These are phyloP conservation scores for Cetraspora pellucida DNA, from an alignment of 192 early-diverging fungal genomes.

Conservation along the genomic window DNA sequence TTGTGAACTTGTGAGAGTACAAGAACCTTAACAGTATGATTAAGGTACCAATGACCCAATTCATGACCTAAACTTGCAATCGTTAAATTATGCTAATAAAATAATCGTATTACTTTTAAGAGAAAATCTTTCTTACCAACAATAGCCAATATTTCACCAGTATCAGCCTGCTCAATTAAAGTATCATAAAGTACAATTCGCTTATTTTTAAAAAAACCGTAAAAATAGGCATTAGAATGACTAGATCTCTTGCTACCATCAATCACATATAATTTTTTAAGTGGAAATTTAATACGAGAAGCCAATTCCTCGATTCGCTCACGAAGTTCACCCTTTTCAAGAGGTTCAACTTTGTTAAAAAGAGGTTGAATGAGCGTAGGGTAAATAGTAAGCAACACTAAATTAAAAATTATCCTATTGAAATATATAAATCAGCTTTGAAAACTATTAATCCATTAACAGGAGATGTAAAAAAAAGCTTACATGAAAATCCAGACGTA, in stretches of 20 bases:
- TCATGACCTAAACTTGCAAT: constrained; percentile 72
- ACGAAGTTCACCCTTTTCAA: constrained; percentile 81
- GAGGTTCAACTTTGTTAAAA: constrained; percentile 93
- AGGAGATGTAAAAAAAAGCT: constrained; percentile 20
- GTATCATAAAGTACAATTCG: constrained; percentile 96
- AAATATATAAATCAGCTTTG: not conserved
- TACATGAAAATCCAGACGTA: constrained; percentile 93
- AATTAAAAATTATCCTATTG: constrained; percentile 64
- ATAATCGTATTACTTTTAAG: not conserved
- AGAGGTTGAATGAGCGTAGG: constrained; percentile 97
- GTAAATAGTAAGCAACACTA: constrained; percentile 78
- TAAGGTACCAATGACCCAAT: constrained; percentile 92
- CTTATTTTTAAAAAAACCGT: constrained; percentile 95
- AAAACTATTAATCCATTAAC: not conserved
- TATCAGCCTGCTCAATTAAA: constrained; percentile 77
- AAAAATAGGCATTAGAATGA: constrained; percentile 97
- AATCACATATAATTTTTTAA: constrained; percentile 94
- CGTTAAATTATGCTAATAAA: not conserved
- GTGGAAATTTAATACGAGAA: constrained; percentile 79
- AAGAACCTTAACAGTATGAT: constrained; percentile 81
- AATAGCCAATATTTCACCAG: constrained; percentile 90
- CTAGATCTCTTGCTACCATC: constrained; percentile 89
- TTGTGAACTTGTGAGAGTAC: constrained; percentile 72
- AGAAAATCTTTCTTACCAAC: constrained; percentile 60
- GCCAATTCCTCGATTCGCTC: constrained; percentile 82